Conservation (phyloP, 2,329 filamentous ascomycete species). For the Epichloe glyceriae region DNA sequence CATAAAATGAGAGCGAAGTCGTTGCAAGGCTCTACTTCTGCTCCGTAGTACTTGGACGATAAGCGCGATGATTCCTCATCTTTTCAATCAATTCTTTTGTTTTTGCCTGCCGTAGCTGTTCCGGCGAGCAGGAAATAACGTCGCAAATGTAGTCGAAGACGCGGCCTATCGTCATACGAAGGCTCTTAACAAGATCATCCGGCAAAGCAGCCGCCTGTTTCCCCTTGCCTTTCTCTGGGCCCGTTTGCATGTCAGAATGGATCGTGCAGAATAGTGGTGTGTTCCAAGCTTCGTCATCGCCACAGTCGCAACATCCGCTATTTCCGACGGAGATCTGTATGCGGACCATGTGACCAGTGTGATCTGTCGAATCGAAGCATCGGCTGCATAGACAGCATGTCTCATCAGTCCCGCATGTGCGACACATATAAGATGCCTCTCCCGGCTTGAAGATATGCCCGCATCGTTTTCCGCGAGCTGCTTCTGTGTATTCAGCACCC, state of each 20-base stretch:
- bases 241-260: constrained; percentile 52
- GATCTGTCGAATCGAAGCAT: constrained; percentile 92
- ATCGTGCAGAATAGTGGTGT: constrained; percentile 84
- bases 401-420: constrained; percentile 87
- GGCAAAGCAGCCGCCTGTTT: constrained; percentile 50
- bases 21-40: constrained; percentile 25
- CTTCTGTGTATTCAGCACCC: constrained; percentile 87
- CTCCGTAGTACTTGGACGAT: constrained; percentile 56
- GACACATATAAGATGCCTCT: constrained; percentile 88
- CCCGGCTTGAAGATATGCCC: constrained; percentile 95
- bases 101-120: constrained; percentile 81
- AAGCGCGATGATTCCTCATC: constrained; percentile 75
- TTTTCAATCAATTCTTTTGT: constrained; percentile 63
- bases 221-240: constrained; percentile 47
- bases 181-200: constrained; percentile 59
- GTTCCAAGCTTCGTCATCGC: constrained; percentile 89
- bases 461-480: constrained; percentile 82
- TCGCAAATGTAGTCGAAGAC: constrained; percentile 93
- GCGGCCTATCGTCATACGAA: constrained; percentile 74
- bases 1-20: constrained; percentile 82
- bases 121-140: constrained; percentile 93
- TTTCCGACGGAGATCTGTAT: constrained; percentile 82
- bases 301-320: constrained; percentile 93
- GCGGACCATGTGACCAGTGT: constrained; percentile 82
- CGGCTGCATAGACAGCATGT: constrained; percentile 89